These are phyloP conservation scores for Sclerotinia borealis DNA, from an alignment of 2,329 filamentous ascomycete species.

Conservation along the genomic window DNA sequence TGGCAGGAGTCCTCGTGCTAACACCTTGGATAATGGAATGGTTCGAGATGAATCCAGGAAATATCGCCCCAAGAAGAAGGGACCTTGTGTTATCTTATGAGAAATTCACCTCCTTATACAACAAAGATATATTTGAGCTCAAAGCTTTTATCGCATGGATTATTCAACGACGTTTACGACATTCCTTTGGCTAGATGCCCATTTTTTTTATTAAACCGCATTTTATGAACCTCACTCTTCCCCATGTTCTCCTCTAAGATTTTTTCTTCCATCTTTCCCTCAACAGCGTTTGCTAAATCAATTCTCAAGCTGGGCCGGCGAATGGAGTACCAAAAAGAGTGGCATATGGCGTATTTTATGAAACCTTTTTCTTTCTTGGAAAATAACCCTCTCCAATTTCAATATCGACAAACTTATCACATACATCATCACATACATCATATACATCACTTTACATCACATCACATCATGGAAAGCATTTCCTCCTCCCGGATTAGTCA, in stretches of 20 bases:
- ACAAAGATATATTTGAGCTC: constrained; percentile 11
- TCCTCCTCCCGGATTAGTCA: constrained; percentile 5
- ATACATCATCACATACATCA: not conserved
- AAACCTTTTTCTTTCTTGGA: constrained; percentile 7
- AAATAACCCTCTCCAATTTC: not conserved
- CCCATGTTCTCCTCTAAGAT: constrained; percentile 10
- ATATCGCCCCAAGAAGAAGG: constrained; percentile 25
- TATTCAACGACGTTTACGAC: constrained; percentile 23
- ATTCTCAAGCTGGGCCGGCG: constrained; percentile 28
- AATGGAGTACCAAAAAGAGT: constrained; percentile 33
- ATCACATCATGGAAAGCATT: constrained; percentile 10
- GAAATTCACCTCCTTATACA: constrained; percentile 9
- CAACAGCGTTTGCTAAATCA: constrained; percentile 22
- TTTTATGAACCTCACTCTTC: constrained; percentile 12
- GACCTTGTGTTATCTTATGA: constrained; percentile 34
- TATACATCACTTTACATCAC: not conserved
- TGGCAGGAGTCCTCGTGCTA: constrained; percentile 23
- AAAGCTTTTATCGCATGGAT: constrained; percentile 14
- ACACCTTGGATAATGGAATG: constrained; percentile 21
- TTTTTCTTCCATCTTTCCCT: constrained; percentile 21
- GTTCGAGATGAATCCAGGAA: constrained; percentile 25
- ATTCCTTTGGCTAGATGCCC: constrained; percentile 19
- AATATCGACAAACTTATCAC: not conserved
- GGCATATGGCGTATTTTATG: constrained; percentile 29
- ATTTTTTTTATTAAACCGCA: constrained; percentile 9